Evolutionary conservation across 1,139 yeast genomes (phyloP).

Genomic region (Candida dubliniensis): DNA sequence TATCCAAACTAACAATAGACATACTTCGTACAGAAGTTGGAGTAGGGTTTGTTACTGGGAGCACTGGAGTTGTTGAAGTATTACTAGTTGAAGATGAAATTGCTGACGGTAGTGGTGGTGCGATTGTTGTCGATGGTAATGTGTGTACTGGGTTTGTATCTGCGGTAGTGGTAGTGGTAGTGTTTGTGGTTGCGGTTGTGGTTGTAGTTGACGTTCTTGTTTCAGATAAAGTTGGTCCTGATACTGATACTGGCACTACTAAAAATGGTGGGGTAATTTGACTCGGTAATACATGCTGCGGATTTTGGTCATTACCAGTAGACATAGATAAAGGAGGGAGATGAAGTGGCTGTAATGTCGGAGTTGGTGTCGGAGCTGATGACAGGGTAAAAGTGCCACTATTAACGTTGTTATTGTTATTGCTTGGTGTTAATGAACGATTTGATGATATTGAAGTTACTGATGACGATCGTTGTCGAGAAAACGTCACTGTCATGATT

Average conservation of each 20-base stretch:
- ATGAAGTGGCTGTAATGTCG: slow-evolving; percentile 6
- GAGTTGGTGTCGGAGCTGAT: slow-evolving; percentile 9
- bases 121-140: background rate
- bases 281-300: background rate
- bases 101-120: slow-evolving; percentile 4
- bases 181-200: background rate
- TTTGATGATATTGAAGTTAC: slow-evolving; percentile 33
- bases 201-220: background rate
- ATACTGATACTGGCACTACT: background rate
- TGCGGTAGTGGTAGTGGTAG: background rate
- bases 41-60: slow-evolving; percentile 9
- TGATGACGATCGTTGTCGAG: slow-evolving; percentile 34
- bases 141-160: background rate
- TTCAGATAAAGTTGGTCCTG: background rate
- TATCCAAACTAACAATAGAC: slow-evolving; percentile 39
- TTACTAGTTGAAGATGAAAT: slow-evolving; percentile 4
- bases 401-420: slow-evolving; percentile 1
- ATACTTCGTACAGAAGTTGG: slow-evolving; percentile 29
- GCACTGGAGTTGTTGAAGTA: slow-evolving; percentile 1
- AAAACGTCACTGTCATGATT: slow-evolving; percentile 11
- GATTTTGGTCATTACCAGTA: background rate
- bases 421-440: slow-evolving; percentile 18
- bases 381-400: slow-evolving; percentile 2
- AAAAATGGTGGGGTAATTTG: slow-evolving; percentile 3
- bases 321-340: slow-evolving; percentile 3